A percentile compares a stretch with the other conserved stretches of the same genome.
phyloP scores from a whole-genome alignment of 495 filamentous ascomycete genomes.

The Neurospora sp. region DNA sequence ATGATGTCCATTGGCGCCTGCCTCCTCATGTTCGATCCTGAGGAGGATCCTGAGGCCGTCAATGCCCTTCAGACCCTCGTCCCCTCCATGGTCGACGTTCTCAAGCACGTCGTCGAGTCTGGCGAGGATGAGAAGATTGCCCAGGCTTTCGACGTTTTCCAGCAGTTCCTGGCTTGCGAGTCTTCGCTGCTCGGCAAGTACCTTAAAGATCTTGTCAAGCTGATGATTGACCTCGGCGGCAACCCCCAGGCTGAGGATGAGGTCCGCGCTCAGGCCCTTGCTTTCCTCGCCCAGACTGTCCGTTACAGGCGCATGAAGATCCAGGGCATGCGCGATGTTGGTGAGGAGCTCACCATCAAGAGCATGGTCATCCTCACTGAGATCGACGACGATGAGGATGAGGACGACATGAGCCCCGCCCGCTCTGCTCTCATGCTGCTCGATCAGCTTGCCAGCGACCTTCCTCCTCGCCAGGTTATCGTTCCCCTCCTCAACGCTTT shows the following conservation, averaged over 20 bases:
- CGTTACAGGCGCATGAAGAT: slow-evolving; percentile 92
- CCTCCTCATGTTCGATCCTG: slow-evolving; percentile 75
- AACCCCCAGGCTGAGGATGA: slow-evolving; percentile 71
- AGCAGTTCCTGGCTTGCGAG: slow-evolving; percentile 86
- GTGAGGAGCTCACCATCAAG: slow-evolving; percentile 76
- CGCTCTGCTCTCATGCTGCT: slow-evolving; percentile 78
- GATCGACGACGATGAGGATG: slow-evolving; percentile 75
- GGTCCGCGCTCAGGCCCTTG: slow-evolving; percentile 75
- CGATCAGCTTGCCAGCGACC: slow-evolving; percentile 73
- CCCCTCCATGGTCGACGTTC: slow-evolving; percentile 78
- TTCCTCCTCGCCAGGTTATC: slow-evolving; percentile 90
- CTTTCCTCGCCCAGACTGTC: slow-evolving; percentile 86
- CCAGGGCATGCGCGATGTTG: slow-evolving; percentile 65
- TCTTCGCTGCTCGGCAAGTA: slow-evolving; percentile 70
- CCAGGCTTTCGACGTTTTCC: slow-evolving; percentile 94
- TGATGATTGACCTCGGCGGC: slow-evolving; percentile 82
- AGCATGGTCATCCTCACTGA: slow-evolving; percentile 81
- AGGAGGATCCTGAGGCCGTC: slow-evolving; percentile 65
- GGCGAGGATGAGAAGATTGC: slow-evolving; percentile 77
- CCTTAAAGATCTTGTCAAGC: slow-evolving; percentile 81
- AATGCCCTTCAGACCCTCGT: slow-evolving; percentile 64
- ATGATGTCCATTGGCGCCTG: slow-evolving; percentile 85
- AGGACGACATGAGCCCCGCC: slow-evolving; percentile 83
- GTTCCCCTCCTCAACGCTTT: slow-evolving; percentile 83
- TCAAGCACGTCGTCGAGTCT: slow-evolving; percentile 69